These are phyloP conservation scores for Mercurialis annua DNA, from an alignment of 345 rosid genomes.

Conservation along the genomic window DNA sequence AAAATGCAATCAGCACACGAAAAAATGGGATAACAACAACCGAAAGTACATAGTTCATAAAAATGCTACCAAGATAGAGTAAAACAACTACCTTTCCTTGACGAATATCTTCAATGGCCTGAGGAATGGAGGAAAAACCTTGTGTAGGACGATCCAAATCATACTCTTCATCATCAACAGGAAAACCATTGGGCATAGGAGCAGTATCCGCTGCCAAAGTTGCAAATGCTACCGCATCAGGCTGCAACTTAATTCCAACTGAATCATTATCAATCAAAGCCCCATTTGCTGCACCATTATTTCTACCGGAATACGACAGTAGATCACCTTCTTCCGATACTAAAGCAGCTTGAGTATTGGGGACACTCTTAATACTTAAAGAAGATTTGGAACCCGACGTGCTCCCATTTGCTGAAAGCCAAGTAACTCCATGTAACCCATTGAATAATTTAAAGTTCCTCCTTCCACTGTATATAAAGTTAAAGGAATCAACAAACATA, in stretches of 20 bases:
- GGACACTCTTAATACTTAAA: slow-evolving; percentile 27
- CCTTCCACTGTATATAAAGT: slow-evolving; percentile 36
- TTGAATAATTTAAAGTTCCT: slow-evolving; percentile 40
- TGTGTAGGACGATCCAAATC: slow-evolving; percentile 68
- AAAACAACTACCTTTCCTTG: slow-evolving; percentile 68
- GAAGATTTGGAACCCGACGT: slow-evolving; percentile 34
- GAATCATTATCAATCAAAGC: slow-evolving; percentile 26
- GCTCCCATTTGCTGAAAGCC: slow-evolving; percentile 27
- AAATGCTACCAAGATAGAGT: not conserved
- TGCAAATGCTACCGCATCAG: slow-evolving; percentile 44
- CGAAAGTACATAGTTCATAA: not conserved
- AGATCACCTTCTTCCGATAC: slow-evolving; percentile 63
- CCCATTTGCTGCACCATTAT: slow-evolving; percentile 25
- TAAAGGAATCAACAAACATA: slow-evolving; percentile 11
- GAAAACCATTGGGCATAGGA: slow-evolving; percentile 38
- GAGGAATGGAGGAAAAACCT: slow-evolving; percentile 75
- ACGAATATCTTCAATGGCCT: slow-evolving; percentile 87
- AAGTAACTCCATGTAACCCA: slow-evolving; percentile 33
- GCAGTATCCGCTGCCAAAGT: slow-evolving; percentile 46
- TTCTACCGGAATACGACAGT: slow-evolving; percentile 41
- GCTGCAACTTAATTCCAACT: slow-evolving; percentile 29
- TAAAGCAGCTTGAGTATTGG: slow-evolving; percentile 45
- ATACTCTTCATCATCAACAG: slow-evolving; percentile 52
- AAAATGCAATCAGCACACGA: slow-evolving; percentile 15
- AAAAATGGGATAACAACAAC: not conserved